Evolutionary conservation across 1,284 basidiomycete species (phyloP).

Genomic region (Cutaneotrichosporon sp.): DNA sequence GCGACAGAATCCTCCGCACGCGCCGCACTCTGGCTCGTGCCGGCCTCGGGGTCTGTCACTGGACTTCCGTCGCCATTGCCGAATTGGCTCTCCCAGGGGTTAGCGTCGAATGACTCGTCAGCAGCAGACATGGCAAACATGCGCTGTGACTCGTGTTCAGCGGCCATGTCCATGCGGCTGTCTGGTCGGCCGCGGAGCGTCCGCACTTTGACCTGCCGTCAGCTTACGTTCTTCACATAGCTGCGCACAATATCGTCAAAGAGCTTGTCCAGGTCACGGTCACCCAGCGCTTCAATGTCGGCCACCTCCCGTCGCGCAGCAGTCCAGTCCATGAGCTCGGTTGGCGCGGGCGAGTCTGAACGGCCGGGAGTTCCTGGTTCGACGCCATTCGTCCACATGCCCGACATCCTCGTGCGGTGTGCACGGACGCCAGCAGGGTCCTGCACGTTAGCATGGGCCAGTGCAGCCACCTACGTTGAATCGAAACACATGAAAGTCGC

Average conservation of each 20-base stretch:
- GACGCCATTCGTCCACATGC: conserved; percentile 11
- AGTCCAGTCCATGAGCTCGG: conserved; percentile 82
- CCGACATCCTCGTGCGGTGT: conserved; percentile 44
- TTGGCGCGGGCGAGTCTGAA: conserved; percentile 48
- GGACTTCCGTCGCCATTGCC: conserved; percentile 28
- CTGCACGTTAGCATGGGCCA: conserved; percentile 4
- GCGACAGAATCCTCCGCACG: no score
- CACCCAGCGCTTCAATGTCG: conserved; percentile 78
- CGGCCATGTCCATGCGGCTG: conserved; percentile 33
- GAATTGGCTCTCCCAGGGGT: conserved; percentile 56
- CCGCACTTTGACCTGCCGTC: conserved; percentile 67
- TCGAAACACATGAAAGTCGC: conserved; percentile 95
- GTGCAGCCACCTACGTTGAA: conserved; percentile 65
- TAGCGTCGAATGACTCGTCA: conserved; percentile 46
- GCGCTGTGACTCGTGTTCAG: conserved; percentile 32
- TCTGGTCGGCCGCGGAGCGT: conserved; percentile 63
- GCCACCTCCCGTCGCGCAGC: conserved; percentile 90
- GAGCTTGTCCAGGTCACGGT: conserved; percentile 86
- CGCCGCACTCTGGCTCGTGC: no score
- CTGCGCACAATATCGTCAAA: conserved; percentile 58
- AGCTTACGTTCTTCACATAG: not conserved
- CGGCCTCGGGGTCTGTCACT: no score
- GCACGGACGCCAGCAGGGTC: conserved; percentile 85
- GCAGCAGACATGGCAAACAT: conserved; percentile 25
- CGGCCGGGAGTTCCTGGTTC: conserved; percentile 49